phyloP scores from a whole-genome alignment of 768 basidiomycete genomes.

The Rubroboletus satanas region DNA sequence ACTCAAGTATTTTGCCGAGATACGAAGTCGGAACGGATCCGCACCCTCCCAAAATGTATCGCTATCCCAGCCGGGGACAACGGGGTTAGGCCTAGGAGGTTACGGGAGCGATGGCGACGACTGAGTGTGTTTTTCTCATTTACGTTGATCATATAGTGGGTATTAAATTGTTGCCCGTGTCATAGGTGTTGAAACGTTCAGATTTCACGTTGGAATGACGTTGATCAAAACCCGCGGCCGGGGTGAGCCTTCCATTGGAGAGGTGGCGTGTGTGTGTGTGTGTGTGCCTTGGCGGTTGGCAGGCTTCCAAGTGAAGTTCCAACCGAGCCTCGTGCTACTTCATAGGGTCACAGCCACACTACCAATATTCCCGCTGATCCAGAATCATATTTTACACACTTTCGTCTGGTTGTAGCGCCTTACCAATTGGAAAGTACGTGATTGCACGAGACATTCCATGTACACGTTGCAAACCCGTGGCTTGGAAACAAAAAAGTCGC shows the following conservation, averaged over 20 bases:
- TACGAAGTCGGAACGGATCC: slow-evolving; percentile 63
- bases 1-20: slow-evolving; percentile 86
- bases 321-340: slow-evolving; percentile 17
- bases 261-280: slow-evolving; percentile 6
- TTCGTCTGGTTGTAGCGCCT: slow-evolving; percentile 4
- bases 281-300: slow-evolving; percentile 22
- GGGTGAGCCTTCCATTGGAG: neutral
- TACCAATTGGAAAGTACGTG: slow-evolving; percentile 13
- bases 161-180: slow-evolving; percentile 1
- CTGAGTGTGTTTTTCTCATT: slow-evolving; percentile 13
- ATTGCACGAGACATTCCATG: neutral
- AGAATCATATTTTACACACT: neutral
- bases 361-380: neutral
- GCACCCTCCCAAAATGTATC: slow-evolving; percentile 18
- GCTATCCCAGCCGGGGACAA: slow-evolving; percentile 29
- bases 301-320: slow-evolving; percentile 5
- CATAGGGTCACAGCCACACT: slow-evolving; percentile 26
- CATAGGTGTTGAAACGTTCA: neutral
- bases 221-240: neutral
- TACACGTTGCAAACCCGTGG: slow-evolving; percentile 25
- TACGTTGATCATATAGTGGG: neutral
- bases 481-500: neutral
- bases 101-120: slow-evolving; percentile 78
- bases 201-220: slow-evolving; percentile 1
- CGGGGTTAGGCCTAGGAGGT: slow-evolving; percentile 61